phyloP scores from a whole-genome alignment of 257 asterid genomes.

The Echites panduratus region DNA sequence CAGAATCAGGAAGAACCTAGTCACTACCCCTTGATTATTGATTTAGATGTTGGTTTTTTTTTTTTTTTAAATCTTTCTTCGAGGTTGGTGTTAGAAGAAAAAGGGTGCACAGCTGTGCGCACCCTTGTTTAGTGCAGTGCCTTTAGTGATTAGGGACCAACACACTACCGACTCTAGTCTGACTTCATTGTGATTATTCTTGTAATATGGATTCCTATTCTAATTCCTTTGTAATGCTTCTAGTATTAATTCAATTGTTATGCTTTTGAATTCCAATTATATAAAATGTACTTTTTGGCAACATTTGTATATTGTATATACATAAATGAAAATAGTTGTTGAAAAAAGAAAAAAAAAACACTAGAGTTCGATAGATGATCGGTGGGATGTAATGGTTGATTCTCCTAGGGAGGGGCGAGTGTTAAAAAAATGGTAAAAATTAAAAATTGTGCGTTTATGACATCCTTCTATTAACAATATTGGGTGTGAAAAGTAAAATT shows the following conservation, averaged over 20 bases:
- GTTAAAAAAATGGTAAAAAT: too few relatives aligned
- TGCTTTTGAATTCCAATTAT: not conserved
- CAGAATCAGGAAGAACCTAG: slow-evolving; percentile 57
- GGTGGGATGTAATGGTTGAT: too few relatives aligned
- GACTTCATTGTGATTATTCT: not conserved
- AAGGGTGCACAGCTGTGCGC: not conserved
- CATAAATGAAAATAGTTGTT: too few relatives aligned
- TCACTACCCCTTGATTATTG: slow-evolving; percentile 36
- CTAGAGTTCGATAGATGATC: too few relatives aligned
- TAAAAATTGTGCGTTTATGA: too few relatives aligned
- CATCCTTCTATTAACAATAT: too few relatives aligned
- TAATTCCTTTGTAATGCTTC: not conserved
- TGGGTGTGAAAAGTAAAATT: too few relatives aligned
- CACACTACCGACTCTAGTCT: not conserved
- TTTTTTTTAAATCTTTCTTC: not conserved
- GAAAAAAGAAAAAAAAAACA: too few relatives aligned
- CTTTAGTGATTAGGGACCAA: not conserved
- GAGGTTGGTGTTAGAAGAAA: not conserved
- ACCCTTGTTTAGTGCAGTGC: not conserved
- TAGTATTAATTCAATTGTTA: not conserved
- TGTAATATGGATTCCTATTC: not conserved
- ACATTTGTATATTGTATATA: too few relatives aligned
- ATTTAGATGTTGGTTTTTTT: too few relatives aligned
- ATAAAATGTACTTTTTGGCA: not conserved
- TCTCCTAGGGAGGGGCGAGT: too few relatives aligned